These are phyloP conservation scores for Blastocystis sp. DNA, from an alignment of 352 stramenopile genomes.

Conservation along the genomic window DNA sequence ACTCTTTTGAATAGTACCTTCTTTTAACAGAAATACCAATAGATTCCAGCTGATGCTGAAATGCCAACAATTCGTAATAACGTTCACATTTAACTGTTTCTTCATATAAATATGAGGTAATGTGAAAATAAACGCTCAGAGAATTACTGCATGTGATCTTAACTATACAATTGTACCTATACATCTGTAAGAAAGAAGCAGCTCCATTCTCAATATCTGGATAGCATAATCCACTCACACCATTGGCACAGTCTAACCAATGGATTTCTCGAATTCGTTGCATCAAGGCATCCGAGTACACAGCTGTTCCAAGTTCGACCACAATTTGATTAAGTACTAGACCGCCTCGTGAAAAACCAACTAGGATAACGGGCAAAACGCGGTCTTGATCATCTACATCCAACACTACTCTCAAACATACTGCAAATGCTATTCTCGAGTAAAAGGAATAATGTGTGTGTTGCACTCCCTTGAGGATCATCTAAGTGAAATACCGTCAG, in stretches of 20 bases:
- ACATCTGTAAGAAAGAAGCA: constrained; percentile 1
- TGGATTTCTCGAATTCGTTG: constrained; percentile 18
- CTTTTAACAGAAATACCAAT: background rate
- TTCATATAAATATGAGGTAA: constrained; percentile 34
- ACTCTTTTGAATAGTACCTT: constrained; percentile 24
- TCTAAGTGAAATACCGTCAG: background rate
- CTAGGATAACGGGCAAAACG: background rate
- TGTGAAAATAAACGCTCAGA: constrained; percentile 10
- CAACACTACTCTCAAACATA: background rate
- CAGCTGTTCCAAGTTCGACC: background rate
- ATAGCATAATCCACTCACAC: background rate
- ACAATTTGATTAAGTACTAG: constrained; percentile 52
- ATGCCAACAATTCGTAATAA: background rate
- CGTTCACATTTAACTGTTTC: background rate
- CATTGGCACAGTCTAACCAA: constrained; percentile 53
- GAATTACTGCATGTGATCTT: background rate
- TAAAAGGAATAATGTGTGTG: background rate
- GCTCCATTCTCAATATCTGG: background rate
- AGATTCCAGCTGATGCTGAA: constrained; percentile 28
- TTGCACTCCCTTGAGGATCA: constrained; percentile 9
- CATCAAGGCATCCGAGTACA: constrained; percentile 38
- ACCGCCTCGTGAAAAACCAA: constrained; percentile 39
- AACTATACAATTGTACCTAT: background rate
- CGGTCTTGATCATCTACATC: background rate
- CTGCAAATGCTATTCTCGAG: constrained; percentile 24